phyloP scores from a whole-genome alignment of 2,329 filamentous ascomycete species.

The Ophiostoma quercus region DNA sequence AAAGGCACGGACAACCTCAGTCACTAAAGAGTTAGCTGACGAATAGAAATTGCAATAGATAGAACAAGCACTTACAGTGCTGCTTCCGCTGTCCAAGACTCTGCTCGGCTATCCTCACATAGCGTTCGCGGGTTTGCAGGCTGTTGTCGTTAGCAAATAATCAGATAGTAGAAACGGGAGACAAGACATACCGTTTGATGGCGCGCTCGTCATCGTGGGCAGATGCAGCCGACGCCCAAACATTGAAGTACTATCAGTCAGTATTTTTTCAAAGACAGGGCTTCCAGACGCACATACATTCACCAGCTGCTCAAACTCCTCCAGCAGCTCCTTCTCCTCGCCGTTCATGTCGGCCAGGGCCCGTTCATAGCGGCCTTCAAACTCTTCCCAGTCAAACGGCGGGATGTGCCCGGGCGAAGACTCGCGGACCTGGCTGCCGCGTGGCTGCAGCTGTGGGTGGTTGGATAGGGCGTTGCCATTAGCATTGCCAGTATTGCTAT shows the following conservation, averaged over 20 bases:
- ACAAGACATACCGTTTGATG: conserved; percentile 60
- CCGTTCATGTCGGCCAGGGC: conserved; percentile 58
- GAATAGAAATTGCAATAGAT: not conserved
- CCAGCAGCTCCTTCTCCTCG: conserved; percentile 59
- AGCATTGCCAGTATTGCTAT: not conserved
- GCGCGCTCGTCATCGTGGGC: conserved; percentile 71
- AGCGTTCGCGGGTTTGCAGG: conserved; percentile 71
- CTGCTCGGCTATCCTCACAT: conserved; percentile 69
- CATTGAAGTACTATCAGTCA: conserved; percentile 58
- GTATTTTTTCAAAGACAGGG: not conserved
- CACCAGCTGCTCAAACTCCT: conserved; percentile 63
- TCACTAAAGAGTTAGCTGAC: conserved; percentile 36
- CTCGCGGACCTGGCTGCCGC: conserved; percentile 16
- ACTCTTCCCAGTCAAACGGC: conserved; percentile 70
- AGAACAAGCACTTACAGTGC: conserved; percentile 59
- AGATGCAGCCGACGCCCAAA: conserved; percentile 71
- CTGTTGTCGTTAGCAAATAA: conserved; percentile 39
- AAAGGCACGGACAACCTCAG: conserved; percentile 58
- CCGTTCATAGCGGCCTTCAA: conserved; percentile 63
- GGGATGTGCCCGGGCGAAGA: conserved; percentile 43
- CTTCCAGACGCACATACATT: not conserved
- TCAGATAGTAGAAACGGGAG: too few species aligned
- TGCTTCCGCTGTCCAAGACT: conserved; percentile 67
- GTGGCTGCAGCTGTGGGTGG: conserved; percentile 13
- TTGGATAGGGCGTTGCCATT: not conserved